Conservation (phyloP, 805 yeast species). For the Candida oleophila region DNA sequence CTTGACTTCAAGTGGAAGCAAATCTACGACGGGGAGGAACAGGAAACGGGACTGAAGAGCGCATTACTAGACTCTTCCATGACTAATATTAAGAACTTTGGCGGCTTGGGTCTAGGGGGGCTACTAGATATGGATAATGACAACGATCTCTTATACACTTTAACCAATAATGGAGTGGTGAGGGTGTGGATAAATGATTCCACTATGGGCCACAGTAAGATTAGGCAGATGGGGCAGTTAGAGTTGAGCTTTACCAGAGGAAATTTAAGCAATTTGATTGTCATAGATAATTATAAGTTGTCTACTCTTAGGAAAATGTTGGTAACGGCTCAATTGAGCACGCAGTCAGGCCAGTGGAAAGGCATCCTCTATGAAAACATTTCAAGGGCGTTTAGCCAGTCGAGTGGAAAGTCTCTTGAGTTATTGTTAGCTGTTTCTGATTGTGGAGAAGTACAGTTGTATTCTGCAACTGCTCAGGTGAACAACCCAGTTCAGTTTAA, state of each 20-base stretch:
- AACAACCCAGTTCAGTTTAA: not conserved
- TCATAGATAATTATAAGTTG: not conserved
- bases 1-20: constrained; percentile 58
- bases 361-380: not conserved
- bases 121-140: constrained; percentile 27
- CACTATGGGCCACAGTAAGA: constrained; percentile 53
- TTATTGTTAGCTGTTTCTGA: not conserved
- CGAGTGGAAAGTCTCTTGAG: not conserved
- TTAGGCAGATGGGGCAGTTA: constrained; percentile 25
- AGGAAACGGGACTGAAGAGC: not conserved
- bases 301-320: not conserved
- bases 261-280: not conserved
- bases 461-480: not conserved
- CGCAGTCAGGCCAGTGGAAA: not conserved
- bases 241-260: not conserved
- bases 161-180: constrained; percentile 57
- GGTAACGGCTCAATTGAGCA: too few relatives aligned
- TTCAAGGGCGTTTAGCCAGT: not conserved
- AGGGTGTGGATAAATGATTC: constrained; percentile 72
- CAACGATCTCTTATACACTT: constrained; percentile 53
- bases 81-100: constrained; percentile 35
- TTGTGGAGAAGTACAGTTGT: not conserved
- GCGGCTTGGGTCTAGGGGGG: constrained; percentile 18
- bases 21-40: constrained; percentile 7
- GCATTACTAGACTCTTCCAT: constrained; percentile 19